Conservation (phyloP, 805 yeast species). For the Suhomyces tanzawaensis region DNA sequence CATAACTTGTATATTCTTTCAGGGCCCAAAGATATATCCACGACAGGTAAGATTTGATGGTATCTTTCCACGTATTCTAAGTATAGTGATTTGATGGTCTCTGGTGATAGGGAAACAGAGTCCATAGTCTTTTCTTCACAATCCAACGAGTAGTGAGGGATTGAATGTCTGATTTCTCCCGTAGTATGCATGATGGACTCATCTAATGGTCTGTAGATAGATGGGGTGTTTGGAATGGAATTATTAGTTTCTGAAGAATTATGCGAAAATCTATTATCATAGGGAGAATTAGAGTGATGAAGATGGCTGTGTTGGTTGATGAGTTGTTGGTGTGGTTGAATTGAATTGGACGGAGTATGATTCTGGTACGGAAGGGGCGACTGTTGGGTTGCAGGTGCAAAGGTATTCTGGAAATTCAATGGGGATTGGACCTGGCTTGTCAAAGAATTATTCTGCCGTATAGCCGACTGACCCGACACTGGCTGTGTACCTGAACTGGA, state of each 20-base stretch:
- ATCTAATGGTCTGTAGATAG: conserved; percentile 14
- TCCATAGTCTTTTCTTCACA: conserved; percentile 75
- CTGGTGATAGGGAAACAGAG: conserved; percentile 57
- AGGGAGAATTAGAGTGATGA: background rate
- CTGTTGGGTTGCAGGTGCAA: background rate
- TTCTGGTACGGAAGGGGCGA: background rate
- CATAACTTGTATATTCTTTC: conserved; percentile 76
- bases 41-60: conserved; percentile 85
- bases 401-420: background rate
- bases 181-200: background rate
- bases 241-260: conserved; percentile 22
- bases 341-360: background rate
- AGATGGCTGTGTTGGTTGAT: background rate
- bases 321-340: background rate
- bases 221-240: conserved; percentile 31
- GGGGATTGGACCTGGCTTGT: conserved; percentile 7
- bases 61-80: conserved; percentile 71
- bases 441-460: background rate
- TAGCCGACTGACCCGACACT: background rate
- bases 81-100: conserved; percentile 60
- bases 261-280: conserved; percentile 7
- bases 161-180: background rate
- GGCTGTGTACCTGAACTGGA: background rate
- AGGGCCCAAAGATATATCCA: conserved; percentile 78
- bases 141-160: conserved; percentile 36